These are phyloP conservation scores for Stemphylium vesicarium DNA, from an alignment of 2,329 filamentous ascomycete genomes.

Conservation along the genomic window DNA sequence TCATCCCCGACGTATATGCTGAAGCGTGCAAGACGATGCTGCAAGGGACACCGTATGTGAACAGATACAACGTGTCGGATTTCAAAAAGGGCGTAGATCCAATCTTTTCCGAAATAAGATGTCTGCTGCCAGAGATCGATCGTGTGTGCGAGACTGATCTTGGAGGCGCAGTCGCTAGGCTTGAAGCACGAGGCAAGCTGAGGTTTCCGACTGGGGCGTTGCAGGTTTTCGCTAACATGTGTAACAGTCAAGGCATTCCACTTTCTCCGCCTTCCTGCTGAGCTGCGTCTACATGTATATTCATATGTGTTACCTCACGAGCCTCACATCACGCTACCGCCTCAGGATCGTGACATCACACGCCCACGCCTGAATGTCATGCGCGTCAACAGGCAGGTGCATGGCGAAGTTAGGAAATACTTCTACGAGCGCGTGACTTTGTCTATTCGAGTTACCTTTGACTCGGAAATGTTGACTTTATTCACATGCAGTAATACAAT, in stretches of 20 bases:
- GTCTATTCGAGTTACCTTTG: constrained; percentile 12
- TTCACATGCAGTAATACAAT: background rate
- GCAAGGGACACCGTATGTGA: constrained; percentile 21
- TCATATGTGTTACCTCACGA: constrained; percentile 24
- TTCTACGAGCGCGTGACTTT: constrained; percentile 23
- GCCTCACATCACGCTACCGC: constrained; percentile 9
- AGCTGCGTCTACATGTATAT: constrained; percentile 32
- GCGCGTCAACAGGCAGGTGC: constrained; percentile 22
- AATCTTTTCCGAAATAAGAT: constrained; percentile 30
- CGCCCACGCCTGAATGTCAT: constrained; percentile 21
- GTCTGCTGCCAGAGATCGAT: constrained; percentile 25
- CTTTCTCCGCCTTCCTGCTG: constrained; percentile 30
- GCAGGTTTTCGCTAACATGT: constrained; percentile 3
- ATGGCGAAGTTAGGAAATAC: constrained; percentile 23
- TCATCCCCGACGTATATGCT: constrained; percentile 26
- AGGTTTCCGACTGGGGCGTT: too few relatives aligned
- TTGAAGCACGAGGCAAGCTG: constrained; percentile 24
- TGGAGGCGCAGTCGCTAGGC: constrained; percentile 10
- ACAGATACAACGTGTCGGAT: constrained; percentile 16
- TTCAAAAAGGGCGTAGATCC: constrained; percentile 22
- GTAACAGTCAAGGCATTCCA: constrained; percentile 26
- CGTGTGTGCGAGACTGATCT: constrained; percentile 26
- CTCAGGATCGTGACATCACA: constrained; percentile 1
- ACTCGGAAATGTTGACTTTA: background rate
- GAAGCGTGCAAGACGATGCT: constrained; percentile 26